These are phyloP conservation scores for Aspergillus felis DNA, from an alignment of 2,329 filamentous ascomycete genomes.

Conservation along the genomic window DNA sequence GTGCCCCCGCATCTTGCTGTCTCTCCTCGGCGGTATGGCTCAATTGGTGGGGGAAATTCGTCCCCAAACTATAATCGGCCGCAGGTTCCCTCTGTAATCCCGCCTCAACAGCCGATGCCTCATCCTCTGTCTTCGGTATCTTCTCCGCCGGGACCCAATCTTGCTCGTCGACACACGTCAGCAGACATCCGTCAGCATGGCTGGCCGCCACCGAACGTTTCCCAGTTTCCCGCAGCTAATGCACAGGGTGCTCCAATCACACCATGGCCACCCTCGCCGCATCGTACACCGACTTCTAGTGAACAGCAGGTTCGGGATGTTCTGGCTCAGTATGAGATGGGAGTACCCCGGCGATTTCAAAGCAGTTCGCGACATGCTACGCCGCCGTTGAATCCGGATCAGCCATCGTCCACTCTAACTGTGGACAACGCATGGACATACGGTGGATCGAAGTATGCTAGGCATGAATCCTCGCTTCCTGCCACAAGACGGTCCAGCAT, in stretches of 20 bases:
- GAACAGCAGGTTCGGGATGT: constrained; percentile 62
- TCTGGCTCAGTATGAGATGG: constrained; percentile 63
- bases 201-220: constrained; percentile 59
- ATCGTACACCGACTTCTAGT: constrained; percentile 47
- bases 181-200: constrained; percentile 90
- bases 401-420: constrained; percentile 47
- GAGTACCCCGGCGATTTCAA: constrained; percentile 47
- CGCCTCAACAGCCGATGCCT: constrained; percentile 66
- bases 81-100: constrained; percentile 61
- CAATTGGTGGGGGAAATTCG: constrained; percentile 67
- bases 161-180: constrained; percentile 83
- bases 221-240: constrained; percentile 64
- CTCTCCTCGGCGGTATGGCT: constrained; percentile 79
- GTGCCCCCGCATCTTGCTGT: constrained; percentile 78
- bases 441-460: constrained; percentile 42
- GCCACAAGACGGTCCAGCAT: constrained; percentile 67
- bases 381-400: constrained; percentile 48
- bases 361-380: constrained; percentile 51
- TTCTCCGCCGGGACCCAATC: constrained; percentile 59
- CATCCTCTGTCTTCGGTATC: constrained; percentile 56
- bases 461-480: constrained; percentile 45
- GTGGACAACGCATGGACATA: constrained; percentile 56
- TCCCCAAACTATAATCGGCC: constrained; percentile 71
- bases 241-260: constrained; percentile 58
- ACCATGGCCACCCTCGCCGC: constrained; percentile 66